Evolutionary conservation across 2,329 filamentous ascomycete genomes (phyloP).

Genomic region (Emmonsiellopsis sp.): DNA sequence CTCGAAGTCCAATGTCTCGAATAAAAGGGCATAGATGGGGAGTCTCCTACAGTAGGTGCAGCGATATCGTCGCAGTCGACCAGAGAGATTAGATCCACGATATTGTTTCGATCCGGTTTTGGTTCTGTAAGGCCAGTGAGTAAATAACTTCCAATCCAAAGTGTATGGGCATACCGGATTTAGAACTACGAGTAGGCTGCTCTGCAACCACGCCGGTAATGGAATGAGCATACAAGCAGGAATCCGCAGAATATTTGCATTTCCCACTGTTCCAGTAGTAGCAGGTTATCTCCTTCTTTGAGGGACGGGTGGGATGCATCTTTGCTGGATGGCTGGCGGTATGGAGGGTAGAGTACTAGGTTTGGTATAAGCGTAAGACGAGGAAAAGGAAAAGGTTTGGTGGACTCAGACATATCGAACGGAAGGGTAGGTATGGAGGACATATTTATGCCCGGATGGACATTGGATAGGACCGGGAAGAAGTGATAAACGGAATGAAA

Average conservation of each 20-base stretch:
- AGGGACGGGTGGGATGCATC: not conserved
- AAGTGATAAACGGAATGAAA: no score
- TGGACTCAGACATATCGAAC: no score
- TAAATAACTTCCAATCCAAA: not conserved
- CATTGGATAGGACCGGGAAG: no score
- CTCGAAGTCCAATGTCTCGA: not conserved
- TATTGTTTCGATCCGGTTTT: not conserved
- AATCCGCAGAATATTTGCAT: slow-evolving; percentile 17
- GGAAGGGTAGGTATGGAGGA: no score
- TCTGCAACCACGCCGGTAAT: slow-evolving; percentile 17
- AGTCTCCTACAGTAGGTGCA: not conserved
- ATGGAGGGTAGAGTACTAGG: no score
- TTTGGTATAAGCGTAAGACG: no score
- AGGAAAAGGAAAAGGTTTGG: no score
- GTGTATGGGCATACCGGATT: slow-evolving; percentile 4
- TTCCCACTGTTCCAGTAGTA: slow-evolving; percentile 20
- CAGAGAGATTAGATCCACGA: not conserved
- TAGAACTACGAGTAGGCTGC: slow-evolving; percentile 5
- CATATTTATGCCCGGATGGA: no score
- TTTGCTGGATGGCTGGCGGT: not conserved
- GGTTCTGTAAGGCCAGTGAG: not conserved
- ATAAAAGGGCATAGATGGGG: not conserved
- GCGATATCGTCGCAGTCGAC: not conserved
- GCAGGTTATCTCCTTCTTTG: slow-evolving; percentile 21
- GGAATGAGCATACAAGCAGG: slow-evolving; percentile 22